A percentile compares a stretch with the other conserved stretches of the same genome.
Conservation (phyloP, 768 basidiomycete species). For the Amanita rimosa region DNA sequence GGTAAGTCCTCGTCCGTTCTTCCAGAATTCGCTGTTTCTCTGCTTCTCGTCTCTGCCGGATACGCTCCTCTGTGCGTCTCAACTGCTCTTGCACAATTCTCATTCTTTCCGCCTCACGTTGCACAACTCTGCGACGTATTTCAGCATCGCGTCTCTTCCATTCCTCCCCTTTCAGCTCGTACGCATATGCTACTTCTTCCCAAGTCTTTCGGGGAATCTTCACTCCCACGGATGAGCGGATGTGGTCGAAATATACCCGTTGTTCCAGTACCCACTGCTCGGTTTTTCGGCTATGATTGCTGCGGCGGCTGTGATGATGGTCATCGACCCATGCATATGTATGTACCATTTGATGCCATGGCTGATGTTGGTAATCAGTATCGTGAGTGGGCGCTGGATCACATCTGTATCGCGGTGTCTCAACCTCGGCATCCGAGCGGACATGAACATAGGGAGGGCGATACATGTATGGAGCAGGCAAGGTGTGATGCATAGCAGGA, state of each 20-base stretch:
- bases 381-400: conserved; percentile 2
- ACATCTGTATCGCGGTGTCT: not conserved
- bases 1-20: conserved; percentile 28
- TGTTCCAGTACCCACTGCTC: conserved; percentile 59
- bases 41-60: conserved; percentile 36
- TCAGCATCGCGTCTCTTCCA: conserved; percentile 44
- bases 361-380: conserved; percentile 9
- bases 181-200: conserved; percentile 42
- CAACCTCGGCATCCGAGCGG: not conserved
- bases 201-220: conserved; percentile 24
- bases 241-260: conserved; percentile 27
- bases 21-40: conserved; percentile 36
- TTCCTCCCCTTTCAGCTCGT: conserved; percentile 37
- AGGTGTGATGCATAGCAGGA: not conserved
- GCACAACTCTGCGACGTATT: conserved; percentile 29
- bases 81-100: conserved; percentile 39
- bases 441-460: not conserved
- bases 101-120: conserved; percentile 26
- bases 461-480: conserved; percentile 1
- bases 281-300: conserved; percentile 36
- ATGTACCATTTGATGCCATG: conserved; percentile 32
- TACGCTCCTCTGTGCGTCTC: conserved; percentile 38
- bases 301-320: conserved; percentile 27
- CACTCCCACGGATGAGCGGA: conserved; percentile 8
- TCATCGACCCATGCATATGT: conserved; percentile 41